A percentile compares a stretch with the other conserved stretches of the same genome.
phyloP scores from a whole-genome alignment of 164 flowering plant species.

The Macadamia integrifolia region DNA sequence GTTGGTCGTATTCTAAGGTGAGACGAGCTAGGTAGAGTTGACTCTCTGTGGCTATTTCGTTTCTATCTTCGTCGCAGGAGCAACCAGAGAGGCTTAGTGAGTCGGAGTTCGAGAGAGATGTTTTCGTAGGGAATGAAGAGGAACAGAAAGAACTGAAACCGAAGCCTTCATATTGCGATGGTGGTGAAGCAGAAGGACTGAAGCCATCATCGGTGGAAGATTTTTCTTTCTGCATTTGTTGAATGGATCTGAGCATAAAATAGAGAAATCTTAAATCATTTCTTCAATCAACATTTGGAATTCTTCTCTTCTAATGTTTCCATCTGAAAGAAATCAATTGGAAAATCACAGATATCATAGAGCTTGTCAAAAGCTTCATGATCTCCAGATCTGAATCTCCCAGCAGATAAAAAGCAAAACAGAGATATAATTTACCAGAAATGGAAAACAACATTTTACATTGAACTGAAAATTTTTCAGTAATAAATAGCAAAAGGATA shows the following conservation, averaged over 20 bases:
- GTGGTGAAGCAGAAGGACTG: conserved; percentile 5
- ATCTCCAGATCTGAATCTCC: too few relatives aligned
- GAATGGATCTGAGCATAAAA: not conserved
- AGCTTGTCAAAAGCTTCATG: too few relatives aligned
- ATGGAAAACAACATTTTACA: too few relatives aligned
- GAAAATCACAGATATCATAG: too few relatives aligned
- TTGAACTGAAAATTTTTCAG: too few relatives aligned
- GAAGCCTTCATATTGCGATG: conserved; percentile 2
- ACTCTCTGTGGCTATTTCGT: conserved; percentile 1
- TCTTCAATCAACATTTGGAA: too few relatives aligned
- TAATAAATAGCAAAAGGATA: too few relatives aligned
- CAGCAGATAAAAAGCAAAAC: too few relatives aligned
- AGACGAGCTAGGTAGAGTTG: conserved; percentile 23
- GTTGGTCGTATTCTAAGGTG: conserved; percentile 43
- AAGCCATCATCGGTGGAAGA: not conserved
- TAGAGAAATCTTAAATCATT: not conserved
- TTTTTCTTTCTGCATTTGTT: not conserved
- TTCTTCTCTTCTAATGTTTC: too few relatives aligned
- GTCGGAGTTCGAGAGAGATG: conserved; percentile 10
- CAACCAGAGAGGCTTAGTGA: conserved; percentile 12
- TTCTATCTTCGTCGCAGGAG: conserved; percentile 9
- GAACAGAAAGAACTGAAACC: conserved; percentile 21
- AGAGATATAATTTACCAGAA: too few relatives aligned
- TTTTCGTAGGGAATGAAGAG: conserved; percentile 18
- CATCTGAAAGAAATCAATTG: too few relatives aligned